Base-by-base conservation (phyloP, 2,329 filamentous ascomycete species). In the Aurifilum marmelostoma region DNA sequence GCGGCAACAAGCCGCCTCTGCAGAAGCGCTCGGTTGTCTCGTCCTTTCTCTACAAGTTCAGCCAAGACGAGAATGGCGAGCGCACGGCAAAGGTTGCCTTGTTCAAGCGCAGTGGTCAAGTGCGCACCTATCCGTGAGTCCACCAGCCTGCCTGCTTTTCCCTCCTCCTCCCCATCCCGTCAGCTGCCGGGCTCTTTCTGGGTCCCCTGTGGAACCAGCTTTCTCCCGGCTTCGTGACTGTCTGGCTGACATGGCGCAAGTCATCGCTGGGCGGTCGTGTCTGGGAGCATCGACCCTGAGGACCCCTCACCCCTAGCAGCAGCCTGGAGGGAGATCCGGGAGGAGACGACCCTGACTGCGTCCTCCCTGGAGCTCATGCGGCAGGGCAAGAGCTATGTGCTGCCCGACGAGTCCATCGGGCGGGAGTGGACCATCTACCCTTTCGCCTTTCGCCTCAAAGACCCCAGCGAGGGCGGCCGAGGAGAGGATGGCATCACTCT, bases 391-490 rank as follows among this genome's bases (percentile, higher is more conserved):
- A 83, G 85, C 3, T 91, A 87, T 73, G 79, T 80, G 1, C 89
- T 91, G 71, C 73, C 74, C 6, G 89, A 91, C 72, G 74, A 80
- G 3, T 79, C 79, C 0, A 77, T 89, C 18, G 80, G 83, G 27
- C 84, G 87, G 32, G 80, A 86, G 74, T 91, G 89, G 89, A 88
- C 82, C 7, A 83, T 91, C 62, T 82, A 89, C 70, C 88, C 89
- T 0, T 91, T 91, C 72, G 85, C 83, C 0, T 91, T 87, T 75
- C 77, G 82, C 9, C 79, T 90, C 34, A 84, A 79, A 63, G 72
- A 79, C 9, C 71, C 76, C 7, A 65, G 73, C 0, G 77, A 81
- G 43, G 80, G 79, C 27, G 78, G 77, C 1, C 73, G 72, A 37
- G 80, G 79, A 2, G 83, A 84, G 67, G 75, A 80, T 14, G 80